Evolutionary conservation across 192 early-diverging fungal genomes (phyloP), one percentile per base, ranked within the genome.

Genomic region (Podochytrium sp.): DNA sequence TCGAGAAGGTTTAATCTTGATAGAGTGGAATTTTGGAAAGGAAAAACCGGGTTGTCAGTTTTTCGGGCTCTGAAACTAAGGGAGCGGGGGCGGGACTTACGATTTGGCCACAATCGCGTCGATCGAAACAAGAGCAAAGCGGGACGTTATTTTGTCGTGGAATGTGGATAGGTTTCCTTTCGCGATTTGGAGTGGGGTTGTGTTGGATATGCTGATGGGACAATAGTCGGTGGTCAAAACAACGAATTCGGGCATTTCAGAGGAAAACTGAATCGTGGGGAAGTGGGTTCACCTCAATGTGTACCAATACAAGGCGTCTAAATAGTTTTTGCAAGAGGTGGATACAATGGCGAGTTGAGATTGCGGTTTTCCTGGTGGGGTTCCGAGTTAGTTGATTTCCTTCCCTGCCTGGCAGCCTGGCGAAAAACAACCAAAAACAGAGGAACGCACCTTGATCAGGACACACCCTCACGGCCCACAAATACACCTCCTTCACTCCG

Each of bases 261-360:
- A 12, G 33, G 32, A n/a, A 16, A n/a, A n/a, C n/a, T n/a, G n/a
- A n/a, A n/a, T n/a, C n/a, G n/a, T n/a, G n/a, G n/a, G n/a, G n/a
- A n/a, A n/a, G n/a, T n/a, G n/a, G n/a, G n/a, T n/a, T n/a, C n/a
- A 82, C 81, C 78, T 79, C 25, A 84, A 37, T 42, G 41, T 79
- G 58, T 84, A 79, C 76, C 77, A 84, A 64, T 80, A 84, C 20
- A 80, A 35, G 2, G 66, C 79, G n/a, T 74, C 73, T 16, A 84
- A 39, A 65, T 84, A 34, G 10, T 64, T 37, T 18, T 72, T 72
- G 0, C 32, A 29, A 37, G 78, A 57, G 23, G 56, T 80, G 5
- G 82, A 73, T 14, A 80, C 18, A 43, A 84, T 80, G 0, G 82
- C 82, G 3, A 84, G 68, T 67, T 84, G 79, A 0, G 77, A 71